These are phyloP conservation scores for Schizosaccharomyces osmophilus DNA, from an alignment of 805 yeast genomes.

Conservation along the genomic window DNA sequence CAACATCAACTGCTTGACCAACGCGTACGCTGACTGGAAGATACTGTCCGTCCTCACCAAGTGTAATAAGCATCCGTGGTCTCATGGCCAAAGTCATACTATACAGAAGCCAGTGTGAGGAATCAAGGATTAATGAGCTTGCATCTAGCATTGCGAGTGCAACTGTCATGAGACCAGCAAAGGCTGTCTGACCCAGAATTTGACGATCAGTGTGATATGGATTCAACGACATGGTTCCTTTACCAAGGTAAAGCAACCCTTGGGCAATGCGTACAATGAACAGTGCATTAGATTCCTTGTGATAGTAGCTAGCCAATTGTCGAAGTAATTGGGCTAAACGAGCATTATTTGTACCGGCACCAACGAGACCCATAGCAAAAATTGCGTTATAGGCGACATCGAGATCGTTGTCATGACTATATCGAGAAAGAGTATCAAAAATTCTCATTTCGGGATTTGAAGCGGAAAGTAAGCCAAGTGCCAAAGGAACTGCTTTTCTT, in stretches of 20 bases:
- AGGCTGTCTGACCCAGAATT: conserved; percentile 62
- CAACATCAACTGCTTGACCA: conserved; percentile 96
- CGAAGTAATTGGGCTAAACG: conserved; percentile 86
- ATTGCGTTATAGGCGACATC: conserved; percentile 89
- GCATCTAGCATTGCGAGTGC: conserved; percentile 72
- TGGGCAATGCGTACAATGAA: conserved; percentile 88
- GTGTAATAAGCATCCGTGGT: conserved; percentile 80
- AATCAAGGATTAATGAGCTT: conserved; percentile 45
- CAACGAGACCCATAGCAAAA: conserved; percentile 90
- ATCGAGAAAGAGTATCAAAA: conserved; percentile 83
- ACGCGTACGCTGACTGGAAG: conserved; percentile 89
- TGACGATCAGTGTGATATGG: conserved; percentile 79
- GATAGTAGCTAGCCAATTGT: conserved; percentile 81
- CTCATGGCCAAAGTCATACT: conserved; percentile 69
- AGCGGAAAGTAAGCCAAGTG: conserved; percentile 87
- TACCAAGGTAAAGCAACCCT: conserved; percentile 84
- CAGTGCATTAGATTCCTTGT: conserved; percentile 68
- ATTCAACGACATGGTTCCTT: conserved; percentile 74
- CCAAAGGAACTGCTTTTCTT: conserved; percentile 84
- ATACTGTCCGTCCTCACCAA: conserved; percentile 75
- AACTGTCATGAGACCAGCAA: conserved; percentile 72
- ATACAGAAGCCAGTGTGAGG: conserved; percentile 55
- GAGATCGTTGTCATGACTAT: conserved; percentile 83
- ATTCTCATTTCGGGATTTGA: conserved; percentile 93
- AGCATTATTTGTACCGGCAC: conserved; percentile 97